A percentile compares a stretch with the other conserved stretches of the same genome.
These are phyloP conservation scores for Plasmopara viticola DNA, from an alignment of 352 stramenopile species.

Conservation along the genomic window DNA sequence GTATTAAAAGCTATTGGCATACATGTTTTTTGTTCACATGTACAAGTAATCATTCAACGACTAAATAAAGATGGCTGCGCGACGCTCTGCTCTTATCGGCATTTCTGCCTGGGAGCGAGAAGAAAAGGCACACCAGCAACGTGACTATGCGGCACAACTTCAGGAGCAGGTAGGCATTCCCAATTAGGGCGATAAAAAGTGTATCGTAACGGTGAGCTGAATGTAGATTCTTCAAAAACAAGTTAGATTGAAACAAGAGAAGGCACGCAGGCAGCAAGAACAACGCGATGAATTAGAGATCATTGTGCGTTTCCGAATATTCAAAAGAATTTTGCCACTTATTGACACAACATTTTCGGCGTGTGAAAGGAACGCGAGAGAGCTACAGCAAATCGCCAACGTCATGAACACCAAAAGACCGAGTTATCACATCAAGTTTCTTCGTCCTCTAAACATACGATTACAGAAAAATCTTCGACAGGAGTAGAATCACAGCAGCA, in stretches of 20 bases:
- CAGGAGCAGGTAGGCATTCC: constrained; percentile 41
- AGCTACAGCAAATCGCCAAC: constrained; percentile 10
- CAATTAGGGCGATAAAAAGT: not conserved
- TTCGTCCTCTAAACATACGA: constrained; percentile 1
- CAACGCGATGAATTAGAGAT: constrained; percentile 45
- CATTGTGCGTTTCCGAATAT: constrained; percentile 13
- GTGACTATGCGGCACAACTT: constrained; percentile 59
- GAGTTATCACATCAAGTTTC: not conserved
- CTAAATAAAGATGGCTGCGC: not conserved
- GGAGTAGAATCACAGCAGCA: constrained; percentile 5
- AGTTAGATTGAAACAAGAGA: constrained; percentile 34
- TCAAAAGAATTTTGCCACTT: not conserved
- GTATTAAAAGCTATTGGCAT: too few species aligned
- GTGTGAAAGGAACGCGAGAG: constrained; percentile 12
- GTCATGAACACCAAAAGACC: constrained; percentile 11
- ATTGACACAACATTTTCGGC: not conserved
- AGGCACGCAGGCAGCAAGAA: constrained; percentile 31
- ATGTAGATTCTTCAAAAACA: constrained; percentile 44
- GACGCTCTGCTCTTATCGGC: constrained; percentile 37
- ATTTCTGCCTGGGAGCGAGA: constrained; percentile 42
- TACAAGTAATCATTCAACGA: too few species aligned
- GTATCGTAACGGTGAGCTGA: not conserved
- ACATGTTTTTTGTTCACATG: too few species aligned
- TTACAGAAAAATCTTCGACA: not conserved
- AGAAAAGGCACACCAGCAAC: constrained; percentile 42